Base-by-base conservation (phyloP, 495 filamentous ascomycete genomes). In the Penicillium robsamsonii region DNA sequence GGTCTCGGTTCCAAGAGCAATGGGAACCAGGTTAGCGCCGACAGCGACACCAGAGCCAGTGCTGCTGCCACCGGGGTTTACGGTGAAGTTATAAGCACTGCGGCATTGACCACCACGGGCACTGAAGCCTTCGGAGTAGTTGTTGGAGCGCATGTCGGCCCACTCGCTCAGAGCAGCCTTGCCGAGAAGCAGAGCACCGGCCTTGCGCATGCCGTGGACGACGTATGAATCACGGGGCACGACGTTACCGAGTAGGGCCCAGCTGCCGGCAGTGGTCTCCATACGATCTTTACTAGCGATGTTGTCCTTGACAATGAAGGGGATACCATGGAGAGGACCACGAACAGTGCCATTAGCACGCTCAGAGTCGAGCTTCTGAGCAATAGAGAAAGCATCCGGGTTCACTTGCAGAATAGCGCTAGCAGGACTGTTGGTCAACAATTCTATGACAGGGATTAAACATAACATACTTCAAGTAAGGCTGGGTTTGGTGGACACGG, bases 221-320 rank as follows among this genome's bases (percentile, higher is more conserved):
- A 90, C 84, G 48, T 74, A 64, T 10, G 87, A 80, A 70, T 90
- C 86, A 30, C 84, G 76, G 1, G 87, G 88, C 0, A 88, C 82
- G 10, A 86, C 70, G 47, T 76, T 83, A 6, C 85, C 87, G 1
- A 87, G 66, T 1, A 90, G 76, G 44, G 82, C 84, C 75, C 74
- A 80, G 64, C 74, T 79, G 27, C 77, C 77, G 20, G 77, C 80
- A 4, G 84, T 87, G 22, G 86, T 88, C 63, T 87, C 81, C 85
- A 90, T 84, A 42, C 79, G 76, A 57, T 90, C 88, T 46, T 78
- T 79, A 2, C 83, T 86, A 20, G 81, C 87, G 53, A 90, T 89
- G 71, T 88, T 91, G 72, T 90, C 86, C 69, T 90, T 90, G 57
- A 89, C 79, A 17, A 88, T 68, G 68, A 89, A 85, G 3, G 88